These are phyloP conservation scores for Botrytis galanthina DNA, from an alignment of 2,329 filamentous ascomycete species.

Conservation along the genomic window DNA sequence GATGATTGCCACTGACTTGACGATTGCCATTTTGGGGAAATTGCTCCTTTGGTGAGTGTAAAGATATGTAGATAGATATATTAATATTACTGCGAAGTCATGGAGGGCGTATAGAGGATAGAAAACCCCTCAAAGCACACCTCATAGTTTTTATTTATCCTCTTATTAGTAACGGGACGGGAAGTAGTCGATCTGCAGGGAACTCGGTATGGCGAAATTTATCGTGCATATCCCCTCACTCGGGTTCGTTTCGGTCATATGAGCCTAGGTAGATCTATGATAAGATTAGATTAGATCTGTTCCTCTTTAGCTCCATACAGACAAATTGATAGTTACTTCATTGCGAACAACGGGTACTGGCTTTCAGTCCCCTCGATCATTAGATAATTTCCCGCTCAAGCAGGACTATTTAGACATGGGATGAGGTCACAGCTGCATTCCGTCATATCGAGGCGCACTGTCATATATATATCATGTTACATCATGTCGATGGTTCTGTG, in stretches of 20 bases:
- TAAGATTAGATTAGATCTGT: slow-evolving; percentile 7
- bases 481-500: not conserved
- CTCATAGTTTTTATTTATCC: not conserved
- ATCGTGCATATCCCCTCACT: slow-evolving; percentile 10
- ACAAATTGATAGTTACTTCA: not conserved
- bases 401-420: not conserved
- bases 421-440: not conserved
- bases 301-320: not conserved
- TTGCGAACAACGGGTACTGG: not conserved
- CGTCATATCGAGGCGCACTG: not conserved
- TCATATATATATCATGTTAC: not conserved
- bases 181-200: not conserved
- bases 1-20: slow-evolving; percentile 54
- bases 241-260: slow-evolving; percentile 2
- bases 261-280: not conserved
- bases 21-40: slow-evolving; percentile 26
- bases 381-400: not conserved
- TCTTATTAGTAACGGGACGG: not conserved
- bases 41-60: not conserved
- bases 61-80: not conserved
- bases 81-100: not conserved
- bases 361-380: no score
- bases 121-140: not conserved
- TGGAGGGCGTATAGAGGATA: not conserved
- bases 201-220: not conserved